Evolutionary conservation across 257 asterid genomes (phyloP), one percentile per base, ranked within the genome.

Genomic region (Orobanche coerulescens): DNA sequence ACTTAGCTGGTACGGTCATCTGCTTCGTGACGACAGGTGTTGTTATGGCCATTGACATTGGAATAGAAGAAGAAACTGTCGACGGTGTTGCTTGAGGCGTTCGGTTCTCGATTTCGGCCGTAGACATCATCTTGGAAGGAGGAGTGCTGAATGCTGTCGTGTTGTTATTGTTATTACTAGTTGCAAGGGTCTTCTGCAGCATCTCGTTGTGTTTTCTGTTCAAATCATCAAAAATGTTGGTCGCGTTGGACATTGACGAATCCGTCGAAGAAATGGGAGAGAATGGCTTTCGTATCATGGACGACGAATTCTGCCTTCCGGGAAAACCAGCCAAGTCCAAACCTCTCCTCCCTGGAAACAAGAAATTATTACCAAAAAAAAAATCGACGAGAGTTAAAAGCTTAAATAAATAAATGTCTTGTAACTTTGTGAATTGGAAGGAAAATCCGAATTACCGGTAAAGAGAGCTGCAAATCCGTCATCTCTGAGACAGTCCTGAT

Each of bases 181-280:
- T 71, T n/a, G 81, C 20, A 31, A 86, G 75, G 16, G 71, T 68
- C 76, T 87, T 85, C 54, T 80, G 95, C 43, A 76, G 14, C 76
- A 72, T 64, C 16, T 80, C 89, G 33, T 62, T 70, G 10, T 84
- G 91, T 49, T 89, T 89, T 54, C 67, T 73, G 79, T 77, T 79
- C 42, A 71, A 58, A 55, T 89, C 99, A 33, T 83, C 90, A 62
- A 84, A 37, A 23, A 83, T 72, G 63, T 86, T 82, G 39, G 80
- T 54, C 24, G 69, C 84, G 20, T 76, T 82, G 24, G 94, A 71
- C 62, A 65, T 82, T n/a, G 95, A 81, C 10, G 94, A 81, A 33
- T 86, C 96, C 4, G 85, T 79, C 42, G 94, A 82, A 64, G 91
- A 79, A 67, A 92, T 76, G 53, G 96, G 98, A 40, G 98, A 92